Evolutionary conservation across 2,329 filamentous ascomycete species (phyloP), one percentile per base, ranked within the genome.

Genomic region (Fulvia fulva): DNA sequence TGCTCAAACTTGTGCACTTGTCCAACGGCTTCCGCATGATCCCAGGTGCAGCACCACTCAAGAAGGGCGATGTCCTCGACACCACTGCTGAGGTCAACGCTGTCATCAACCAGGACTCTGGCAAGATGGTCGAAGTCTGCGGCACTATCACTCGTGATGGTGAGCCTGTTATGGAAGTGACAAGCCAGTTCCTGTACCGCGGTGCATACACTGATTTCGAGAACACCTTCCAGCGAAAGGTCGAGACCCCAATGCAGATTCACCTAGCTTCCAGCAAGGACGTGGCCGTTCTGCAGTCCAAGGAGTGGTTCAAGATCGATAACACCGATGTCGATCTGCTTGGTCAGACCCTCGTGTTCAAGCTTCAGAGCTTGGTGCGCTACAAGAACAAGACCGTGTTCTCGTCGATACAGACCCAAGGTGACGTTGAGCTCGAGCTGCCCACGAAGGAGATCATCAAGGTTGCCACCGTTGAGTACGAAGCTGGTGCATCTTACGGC

Each of bases 81-180:
- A 97, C 94, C 2, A 96, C 90, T 56, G 94, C 94, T 45, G 91
- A 95, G 74, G 90, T 99, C 78, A 97, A 99, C 69, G 91, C 94
- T 16, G 91, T 99, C 69, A 88, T 99, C 80, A 99, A 97, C 79
- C 92, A 99, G 75, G 91, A 96, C 14, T 91, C 94, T 60, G 94
- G 94, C 50, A 99, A 99, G 82, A 97, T 99, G 92, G 95, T 99
- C 19, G 95, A 99, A 77, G 93, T 99, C n/a, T 97, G 92, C 70
- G 94, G 94, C 62, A 99, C 94, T 5, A 96, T 99, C 69, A 88
- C 84, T 55, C 88, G 94, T 45, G 86, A 92, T 55, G 88, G 88
- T 25, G 76, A 89, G 74, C 82, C 91, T 5, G 91, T 99, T 63
- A 99, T 99, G 94, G 91, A 99, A 73, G 94, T 99, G 26, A 97